Percentiles rank a stretch among this genome's conserved stretches.
Evolutionary conservation across 139 green algal species (phyloP).

Genomic region (Eudorina sp.): DNA sequence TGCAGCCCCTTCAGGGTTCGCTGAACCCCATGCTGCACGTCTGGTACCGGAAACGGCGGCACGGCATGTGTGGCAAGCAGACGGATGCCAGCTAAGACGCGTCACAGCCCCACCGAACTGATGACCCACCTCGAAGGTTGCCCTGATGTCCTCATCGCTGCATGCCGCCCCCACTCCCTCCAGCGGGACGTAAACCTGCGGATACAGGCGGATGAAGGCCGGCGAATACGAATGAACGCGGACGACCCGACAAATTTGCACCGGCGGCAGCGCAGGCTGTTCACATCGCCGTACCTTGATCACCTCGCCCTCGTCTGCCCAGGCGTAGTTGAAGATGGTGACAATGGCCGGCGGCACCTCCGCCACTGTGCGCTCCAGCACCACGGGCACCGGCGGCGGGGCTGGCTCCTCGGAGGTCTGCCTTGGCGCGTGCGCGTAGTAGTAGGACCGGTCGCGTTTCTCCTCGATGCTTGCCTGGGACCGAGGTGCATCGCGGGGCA

Average conservation of each 20-base stretch:
- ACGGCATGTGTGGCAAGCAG: too few species aligned
- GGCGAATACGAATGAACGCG: too few species aligned
- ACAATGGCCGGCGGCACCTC: background rate
- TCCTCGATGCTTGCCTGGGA: background rate
- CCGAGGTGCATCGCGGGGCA: too few species aligned
- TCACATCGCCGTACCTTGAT: conserved; percentile 5
- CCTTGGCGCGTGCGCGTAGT: conserved; percentile 9
- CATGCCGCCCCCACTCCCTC: conserved; percentile 26
- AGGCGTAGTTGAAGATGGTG: conserved; percentile 6
- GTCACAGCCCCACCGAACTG: too few species aligned
- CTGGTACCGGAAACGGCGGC: too few species aligned
- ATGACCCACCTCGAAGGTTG: background rate
- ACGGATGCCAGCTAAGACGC: too few species aligned
- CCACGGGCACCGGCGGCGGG: conserved; percentile 5
- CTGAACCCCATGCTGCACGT: too few species aligned
- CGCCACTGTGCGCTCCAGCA: background rate
- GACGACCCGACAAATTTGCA: too few species aligned
- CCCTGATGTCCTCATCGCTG: conserved; percentile 21
- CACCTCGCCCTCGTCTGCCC: background rate
- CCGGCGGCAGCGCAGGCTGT: background rate
- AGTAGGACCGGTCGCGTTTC: conserved; percentile 34
- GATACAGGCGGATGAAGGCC: background rate
- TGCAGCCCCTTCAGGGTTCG: too few species aligned
- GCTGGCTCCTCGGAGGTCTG: conserved; percentile 1
- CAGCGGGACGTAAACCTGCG: conserved; percentile 34